Evolutionary conservation across 1,284 basidiomycete genomes (phyloP).

Genomic region (Ceratobasidium sp.): DNA sequence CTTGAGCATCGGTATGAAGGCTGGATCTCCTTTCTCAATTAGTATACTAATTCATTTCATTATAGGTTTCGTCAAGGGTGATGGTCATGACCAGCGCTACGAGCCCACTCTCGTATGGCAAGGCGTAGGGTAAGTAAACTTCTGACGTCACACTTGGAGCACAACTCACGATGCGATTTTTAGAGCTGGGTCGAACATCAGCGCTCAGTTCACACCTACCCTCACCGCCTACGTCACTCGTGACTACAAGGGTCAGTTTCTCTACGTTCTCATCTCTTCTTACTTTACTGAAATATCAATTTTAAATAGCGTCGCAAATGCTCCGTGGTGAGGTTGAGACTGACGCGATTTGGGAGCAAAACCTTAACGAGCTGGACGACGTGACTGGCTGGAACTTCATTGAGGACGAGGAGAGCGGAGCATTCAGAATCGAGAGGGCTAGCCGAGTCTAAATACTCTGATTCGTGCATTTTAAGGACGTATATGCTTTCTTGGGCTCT

Average conservation of each 20-base stretch:
- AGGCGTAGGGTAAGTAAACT: constrained; percentile 20
- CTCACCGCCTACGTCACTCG: constrained; percentile 34
- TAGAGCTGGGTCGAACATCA: constrained; percentile 38
- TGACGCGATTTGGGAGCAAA: constrained; percentile 21
- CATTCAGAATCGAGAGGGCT: constrained; percentile 15
- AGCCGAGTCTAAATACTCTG: background rate
- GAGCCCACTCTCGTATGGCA: constrained; percentile 35
- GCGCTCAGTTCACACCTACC: constrained; percentile 34
- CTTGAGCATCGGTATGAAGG: constrained; percentile 14
- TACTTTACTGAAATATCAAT: background rate
- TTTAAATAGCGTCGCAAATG: background rate
- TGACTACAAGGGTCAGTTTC: constrained; percentile 19
- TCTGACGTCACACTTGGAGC: background rate
- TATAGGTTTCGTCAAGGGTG: constrained; percentile 26
- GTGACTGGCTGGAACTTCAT: constrained; percentile 37
- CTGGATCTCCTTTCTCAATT: background rate
- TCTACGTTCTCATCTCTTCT: background rate
- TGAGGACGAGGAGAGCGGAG: constrained; percentile 18
- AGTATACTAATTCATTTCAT: background rate
- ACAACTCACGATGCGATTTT: background rate
- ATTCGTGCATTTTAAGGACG: too few relatives aligned
- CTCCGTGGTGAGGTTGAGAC: constrained; percentile 33
- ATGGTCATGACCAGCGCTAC: constrained; percentile 27
- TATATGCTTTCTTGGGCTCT: too few relatives aligned
- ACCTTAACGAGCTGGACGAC: constrained; percentile 36